Conservation (phyloP, 345 rosid species). For the Raphanus sativus region DNA sequence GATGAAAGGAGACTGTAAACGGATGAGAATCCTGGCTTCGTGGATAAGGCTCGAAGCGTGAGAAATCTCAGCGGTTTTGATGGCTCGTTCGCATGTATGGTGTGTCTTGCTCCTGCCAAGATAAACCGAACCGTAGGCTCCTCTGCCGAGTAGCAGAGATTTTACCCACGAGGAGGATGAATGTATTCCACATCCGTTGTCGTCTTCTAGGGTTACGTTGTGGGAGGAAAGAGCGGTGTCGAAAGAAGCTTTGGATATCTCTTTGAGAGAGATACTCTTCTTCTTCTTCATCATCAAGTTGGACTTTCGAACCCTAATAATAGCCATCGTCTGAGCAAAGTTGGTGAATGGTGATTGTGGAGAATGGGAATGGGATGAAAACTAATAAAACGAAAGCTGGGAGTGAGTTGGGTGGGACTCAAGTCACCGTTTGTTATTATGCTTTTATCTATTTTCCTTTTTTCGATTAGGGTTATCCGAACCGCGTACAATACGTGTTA, state of each 20-base stretch:
- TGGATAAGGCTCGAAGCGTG: not conserved
- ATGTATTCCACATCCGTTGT: not conserved
- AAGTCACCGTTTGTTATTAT: not conserved
- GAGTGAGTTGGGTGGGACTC: not conserved
- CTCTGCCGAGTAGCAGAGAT: conserved; percentile 14
- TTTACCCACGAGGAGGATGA: conserved; percentile 8
- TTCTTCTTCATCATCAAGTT: not conserved
- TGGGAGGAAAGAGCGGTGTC: not conserved
- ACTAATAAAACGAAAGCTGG: not conserved
- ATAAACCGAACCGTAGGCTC: conserved; percentile 17
- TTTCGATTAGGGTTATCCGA: not conserved
- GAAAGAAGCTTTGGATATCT: not conserved
- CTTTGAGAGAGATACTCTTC: not conserved
- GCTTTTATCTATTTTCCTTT: not conserved
- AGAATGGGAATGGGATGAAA: not conserved
- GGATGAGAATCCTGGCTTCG: conserved; percentile 2
- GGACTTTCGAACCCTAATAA: not conserved
- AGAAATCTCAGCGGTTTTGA: conserved; percentile 11
- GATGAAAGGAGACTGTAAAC: not conserved
- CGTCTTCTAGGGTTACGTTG: not conserved
- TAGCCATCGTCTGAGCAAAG: not conserved
- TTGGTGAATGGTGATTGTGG: not conserved
- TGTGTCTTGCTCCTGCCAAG: not conserved
- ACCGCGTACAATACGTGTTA: too few species aligned
- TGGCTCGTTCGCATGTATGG: not conserved